These are phyloP conservation scores for Scopulariopsis brevicaulis DNA, from an alignment of 2,329 filamentous ascomycete genomes.

Conservation along the genomic window DNA sequence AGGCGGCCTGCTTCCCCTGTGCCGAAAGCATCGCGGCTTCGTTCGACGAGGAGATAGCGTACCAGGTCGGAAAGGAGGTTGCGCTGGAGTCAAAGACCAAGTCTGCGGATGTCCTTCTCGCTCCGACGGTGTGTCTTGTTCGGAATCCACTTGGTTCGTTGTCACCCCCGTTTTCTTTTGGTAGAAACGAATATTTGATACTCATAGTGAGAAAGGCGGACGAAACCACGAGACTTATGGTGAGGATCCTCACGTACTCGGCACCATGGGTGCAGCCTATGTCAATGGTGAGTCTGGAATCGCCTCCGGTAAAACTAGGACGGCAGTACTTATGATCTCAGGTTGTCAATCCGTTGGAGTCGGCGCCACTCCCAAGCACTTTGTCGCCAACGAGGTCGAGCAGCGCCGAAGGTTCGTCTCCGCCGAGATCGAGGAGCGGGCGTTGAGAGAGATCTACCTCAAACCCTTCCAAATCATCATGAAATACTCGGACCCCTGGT, in stretches of 20 bases:
- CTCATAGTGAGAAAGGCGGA: constrained; percentile 22
- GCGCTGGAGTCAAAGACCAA: constrained; percentile 44
- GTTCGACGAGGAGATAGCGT: constrained; percentile 46
- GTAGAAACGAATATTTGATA: too few relatives aligned
- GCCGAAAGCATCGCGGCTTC: constrained; percentile 41
- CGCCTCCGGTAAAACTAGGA: background rate
- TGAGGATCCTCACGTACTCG: constrained; percentile 33
- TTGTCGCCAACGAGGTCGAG: constrained; percentile 29
- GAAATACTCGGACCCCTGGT: constrained; percentile 26
- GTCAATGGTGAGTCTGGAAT: constrained; percentile 22
- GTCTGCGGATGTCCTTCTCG: constrained; percentile 59
- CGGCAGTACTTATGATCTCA: background rate
- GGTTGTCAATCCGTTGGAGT: constrained; percentile 26
- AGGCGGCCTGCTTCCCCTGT: constrained; percentile 18
- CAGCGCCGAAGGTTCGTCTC: constrained; percentile 18
- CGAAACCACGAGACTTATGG: constrained; percentile 35
- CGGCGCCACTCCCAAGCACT: constrained; percentile 32
- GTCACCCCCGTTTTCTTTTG: too few relatives aligned
- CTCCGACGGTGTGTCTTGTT: constrained; percentile 45
- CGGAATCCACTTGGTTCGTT: constrained; percentile 24
- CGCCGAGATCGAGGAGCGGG: constrained; percentile 16
- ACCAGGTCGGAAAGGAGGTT: constrained; percentile 43
- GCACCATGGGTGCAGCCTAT: constrained; percentile 23
- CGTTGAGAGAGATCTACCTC: constrained; percentile 27
- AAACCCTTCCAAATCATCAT: constrained; percentile 32